Base-by-base conservation (phyloP, 805 yeast species). In the Candida argentea region DNA sequence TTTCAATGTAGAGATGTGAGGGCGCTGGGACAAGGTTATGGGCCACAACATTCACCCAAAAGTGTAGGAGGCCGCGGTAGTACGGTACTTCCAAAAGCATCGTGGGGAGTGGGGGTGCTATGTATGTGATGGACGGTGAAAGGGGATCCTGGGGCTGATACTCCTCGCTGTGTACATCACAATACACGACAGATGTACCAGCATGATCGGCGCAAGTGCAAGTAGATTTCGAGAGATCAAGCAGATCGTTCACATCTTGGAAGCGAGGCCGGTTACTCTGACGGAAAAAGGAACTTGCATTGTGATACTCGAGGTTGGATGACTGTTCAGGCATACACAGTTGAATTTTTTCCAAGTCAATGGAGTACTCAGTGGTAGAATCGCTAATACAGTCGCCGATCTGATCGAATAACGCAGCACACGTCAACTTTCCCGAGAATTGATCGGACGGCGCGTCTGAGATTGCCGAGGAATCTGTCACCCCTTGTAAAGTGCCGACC, bases 1-100 rank as follows among this genome's bases (percentile, higher is more conserved):
- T 76, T 10, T 69, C 72, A 13, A 51, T 56, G 40, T 75, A 76
- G 2, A 65, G 42, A 5, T 57, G 45, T 3, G 67, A 57, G 6
- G 83, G 83, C 0, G 81, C 75, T 0, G 87, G 86, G 5, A 76
- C 82, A 12, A 80, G 57, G 15, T 66, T 55, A 20, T 61, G 62
- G 2, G 87, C 70, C 0, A 83, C 78, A 9, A 70, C 68, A 28
- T 72, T 60, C 6, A 73, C 51, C 60, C 70, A 82, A 36, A 75
- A 75, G 35, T 74, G 73, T 52, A 80, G 73, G 13, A 75, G 56
- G 30, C 73, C 75, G 27, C 70, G 56, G 46, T 75, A 76, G 35
- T 60, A 64, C 0, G 83, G 79, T 9, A 74, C 77, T 30, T 69
- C 64, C 11, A 67, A 46, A 9, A 80, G 51, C 5, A 76, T 43